These are phyloP conservation scores for Zasmidium citrigriseum DNA, from an alignment of 2,329 filamentous ascomycete species.

Conservation along the genomic window DNA sequence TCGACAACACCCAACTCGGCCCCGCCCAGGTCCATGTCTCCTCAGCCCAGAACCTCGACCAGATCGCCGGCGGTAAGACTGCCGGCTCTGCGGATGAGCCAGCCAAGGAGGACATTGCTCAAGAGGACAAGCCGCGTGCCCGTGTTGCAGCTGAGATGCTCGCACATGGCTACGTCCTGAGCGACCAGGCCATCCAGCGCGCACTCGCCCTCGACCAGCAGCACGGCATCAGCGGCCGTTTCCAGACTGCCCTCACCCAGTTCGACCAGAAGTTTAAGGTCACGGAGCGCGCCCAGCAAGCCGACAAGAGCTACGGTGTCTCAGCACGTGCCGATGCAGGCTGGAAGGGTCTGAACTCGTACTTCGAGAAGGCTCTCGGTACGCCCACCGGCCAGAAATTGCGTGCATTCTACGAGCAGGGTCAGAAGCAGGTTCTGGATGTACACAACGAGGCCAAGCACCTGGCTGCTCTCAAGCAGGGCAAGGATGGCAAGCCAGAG, in stretches of 20 bases:
- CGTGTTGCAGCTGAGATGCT: slow-evolving; percentile 96
- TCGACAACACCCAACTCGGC: slow-evolving; percentile 95
- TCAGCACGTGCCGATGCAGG: slow-evolving; percentile 68
- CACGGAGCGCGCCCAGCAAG: slow-evolving; percentile 77
- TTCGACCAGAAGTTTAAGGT: slow-evolving; percentile 88
- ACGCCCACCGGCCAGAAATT: slow-evolving; percentile 88
- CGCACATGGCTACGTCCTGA: slow-evolving; percentile 87
- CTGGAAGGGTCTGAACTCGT: slow-evolving; percentile 72
- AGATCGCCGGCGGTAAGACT: slow-evolving; percentile 61
- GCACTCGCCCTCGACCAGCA: slow-evolving; percentile 87
- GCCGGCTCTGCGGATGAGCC: slow-evolving; percentile 54
- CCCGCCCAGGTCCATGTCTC: slow-evolving; percentile 74
- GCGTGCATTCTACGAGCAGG: slow-evolving; percentile 81
- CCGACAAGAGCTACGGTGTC: slow-evolving; percentile 84
- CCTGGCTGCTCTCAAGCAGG: slow-evolving; percentile 82
- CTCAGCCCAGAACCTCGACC: slow-evolving; percentile 67
- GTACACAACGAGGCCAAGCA: slow-evolving; percentile 89
- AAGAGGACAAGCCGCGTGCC: slow-evolving; percentile 94
- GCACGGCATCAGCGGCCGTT: slow-evolving; percentile 80
- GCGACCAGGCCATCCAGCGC: slow-evolving; percentile 72
- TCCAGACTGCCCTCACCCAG: slow-evolving; percentile 72
- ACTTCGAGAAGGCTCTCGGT: slow-evolving; percentile 90
- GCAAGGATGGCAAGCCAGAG: slow-evolving; percentile 42
- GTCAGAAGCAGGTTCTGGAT: slow-evolving; percentile 87
- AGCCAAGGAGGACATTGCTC: slow-evolving; percentile 66